Evolutionary conservation across 805 yeast species (phyloP).

Genomic region (Sungouiozyma ichnusensis): DNA sequence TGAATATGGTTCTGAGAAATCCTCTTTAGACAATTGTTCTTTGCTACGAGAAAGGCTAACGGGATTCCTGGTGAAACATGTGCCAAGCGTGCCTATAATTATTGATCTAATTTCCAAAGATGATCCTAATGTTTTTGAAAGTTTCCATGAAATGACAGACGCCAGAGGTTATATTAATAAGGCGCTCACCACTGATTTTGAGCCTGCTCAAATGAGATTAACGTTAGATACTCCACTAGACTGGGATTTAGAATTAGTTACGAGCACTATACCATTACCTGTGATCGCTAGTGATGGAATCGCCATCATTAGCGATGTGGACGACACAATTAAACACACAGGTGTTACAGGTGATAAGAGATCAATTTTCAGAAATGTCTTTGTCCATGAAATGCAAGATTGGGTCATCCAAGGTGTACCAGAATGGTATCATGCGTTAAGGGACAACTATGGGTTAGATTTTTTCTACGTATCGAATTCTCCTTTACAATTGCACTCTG

Average conservation of each 20-base stretch:
- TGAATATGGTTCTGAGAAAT: background rate
- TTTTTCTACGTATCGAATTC: constrained; percentile 93
- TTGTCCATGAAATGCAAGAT: constrained; percentile 52
- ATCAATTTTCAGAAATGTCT: constrained; percentile 67
- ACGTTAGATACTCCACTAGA: constrained; percentile 16
- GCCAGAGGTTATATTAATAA: constrained; percentile 54
- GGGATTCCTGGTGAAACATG: constrained; percentile 57
- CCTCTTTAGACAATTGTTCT: constrained; percentile 4
- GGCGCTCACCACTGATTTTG: constrained; percentile 43
- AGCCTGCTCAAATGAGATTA: constrained; percentile 33
- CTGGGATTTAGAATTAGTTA: constrained; percentile 7
- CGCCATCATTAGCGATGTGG: constrained; percentile 81
- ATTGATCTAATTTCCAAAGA: constrained; percentile 38
- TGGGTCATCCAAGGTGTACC: constrained; percentile 70
- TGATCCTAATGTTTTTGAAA: constrained; percentile 26
- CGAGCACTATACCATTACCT: constrained; percentile 3
- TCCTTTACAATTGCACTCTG: constrained; percentile 79
- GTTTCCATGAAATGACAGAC: constrained; percentile 42
- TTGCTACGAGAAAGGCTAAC: constrained; percentile 53
- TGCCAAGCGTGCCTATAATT: constrained; percentile 45
- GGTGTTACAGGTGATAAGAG: constrained; percentile 87
- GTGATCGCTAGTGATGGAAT: constrained; percentile 36
- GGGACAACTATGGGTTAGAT: constrained; percentile 34
- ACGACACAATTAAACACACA: constrained; percentile 84
- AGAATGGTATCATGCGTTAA: constrained; percentile 54